Conservation (phyloP, 305 asterid genomes). For the Solanum aculeatissimum region DNA sequence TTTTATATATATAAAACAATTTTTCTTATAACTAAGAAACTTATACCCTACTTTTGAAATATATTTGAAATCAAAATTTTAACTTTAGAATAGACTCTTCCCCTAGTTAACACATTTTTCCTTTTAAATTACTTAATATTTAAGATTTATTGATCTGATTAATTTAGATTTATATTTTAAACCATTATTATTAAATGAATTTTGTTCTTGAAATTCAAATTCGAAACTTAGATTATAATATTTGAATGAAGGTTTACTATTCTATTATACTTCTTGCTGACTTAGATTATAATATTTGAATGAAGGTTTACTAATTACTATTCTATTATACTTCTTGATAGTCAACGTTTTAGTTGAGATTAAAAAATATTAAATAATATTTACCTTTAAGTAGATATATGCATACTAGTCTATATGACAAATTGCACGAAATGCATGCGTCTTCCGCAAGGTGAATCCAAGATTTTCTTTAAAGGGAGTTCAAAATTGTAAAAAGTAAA, state of each 20-base stretch:
- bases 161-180: not conserved
- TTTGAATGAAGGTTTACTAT: not conserved
- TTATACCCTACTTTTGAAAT: not conserved
- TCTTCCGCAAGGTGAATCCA: too few relatives aligned
- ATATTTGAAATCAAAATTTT: too few relatives aligned
- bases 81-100: too few relatives aligned
- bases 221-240: not conserved
- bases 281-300: not conserved
- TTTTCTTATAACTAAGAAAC: too few relatives aligned
- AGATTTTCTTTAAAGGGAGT: too few relatives aligned
- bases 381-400: not conserved
- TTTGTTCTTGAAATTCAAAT: not conserved
- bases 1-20: too few relatives aligned
- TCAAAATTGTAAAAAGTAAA: too few relatives aligned
- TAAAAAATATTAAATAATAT: too few relatives aligned
- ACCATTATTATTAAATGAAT: not conserved
- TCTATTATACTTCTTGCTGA: not conserved
- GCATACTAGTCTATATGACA: too few relatives aligned
- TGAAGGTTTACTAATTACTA: not conserved
- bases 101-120: too few relatives aligned
- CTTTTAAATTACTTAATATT: not conserved
- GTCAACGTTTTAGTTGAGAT: not conserved
- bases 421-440: too few relatives aligned
- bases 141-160: not conserved
- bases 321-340: not conserved